phyloP scores from a whole-genome alignment of 1,284 basidiomycete species.

The Puccinia hordei region DNA sequence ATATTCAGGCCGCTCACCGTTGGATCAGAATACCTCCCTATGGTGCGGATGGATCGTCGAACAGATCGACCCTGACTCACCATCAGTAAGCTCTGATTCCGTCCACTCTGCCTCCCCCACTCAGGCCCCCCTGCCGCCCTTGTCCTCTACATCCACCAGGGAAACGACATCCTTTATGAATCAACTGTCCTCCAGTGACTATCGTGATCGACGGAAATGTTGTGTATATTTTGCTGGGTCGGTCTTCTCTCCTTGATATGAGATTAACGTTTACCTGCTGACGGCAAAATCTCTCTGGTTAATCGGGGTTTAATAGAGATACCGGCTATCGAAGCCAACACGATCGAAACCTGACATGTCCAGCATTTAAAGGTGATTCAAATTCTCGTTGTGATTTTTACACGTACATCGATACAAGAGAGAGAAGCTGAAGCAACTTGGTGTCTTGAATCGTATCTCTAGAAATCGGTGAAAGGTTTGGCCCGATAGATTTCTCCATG shows the following conservation, averaged over 20 bases:
- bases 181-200: neutral
- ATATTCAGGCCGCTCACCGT: conserved; percentile 53
- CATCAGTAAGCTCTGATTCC: neutral
- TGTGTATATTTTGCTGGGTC: conserved; percentile 46
- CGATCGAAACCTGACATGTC: conserved; percentile 54
- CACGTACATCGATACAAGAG: neutral
- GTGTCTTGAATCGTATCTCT: too few species aligned
- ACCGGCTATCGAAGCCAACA: conserved; percentile 55
- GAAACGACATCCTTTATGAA: neutral
- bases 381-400: neutral
- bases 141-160: neutral
- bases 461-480: conserved; percentile 55
- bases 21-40: conserved; percentile 54
- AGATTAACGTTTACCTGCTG: neutral
- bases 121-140: neutral
- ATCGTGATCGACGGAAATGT: conserved; percentile 13
- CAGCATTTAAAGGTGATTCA: conserved; percentile 53
- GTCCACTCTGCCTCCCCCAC: neutral
- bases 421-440: neutral
- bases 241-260: neutral
- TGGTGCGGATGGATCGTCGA: conserved; percentile 58
- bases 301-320: conserved; percentile 52
- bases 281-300: neutral
- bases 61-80: conserved; percentile 50
- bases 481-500: conserved; percentile 56